Base-by-base conservation (phyloP, 2,329 filamentous ascomycete species). In the Microascus cirrosus region DNA sequence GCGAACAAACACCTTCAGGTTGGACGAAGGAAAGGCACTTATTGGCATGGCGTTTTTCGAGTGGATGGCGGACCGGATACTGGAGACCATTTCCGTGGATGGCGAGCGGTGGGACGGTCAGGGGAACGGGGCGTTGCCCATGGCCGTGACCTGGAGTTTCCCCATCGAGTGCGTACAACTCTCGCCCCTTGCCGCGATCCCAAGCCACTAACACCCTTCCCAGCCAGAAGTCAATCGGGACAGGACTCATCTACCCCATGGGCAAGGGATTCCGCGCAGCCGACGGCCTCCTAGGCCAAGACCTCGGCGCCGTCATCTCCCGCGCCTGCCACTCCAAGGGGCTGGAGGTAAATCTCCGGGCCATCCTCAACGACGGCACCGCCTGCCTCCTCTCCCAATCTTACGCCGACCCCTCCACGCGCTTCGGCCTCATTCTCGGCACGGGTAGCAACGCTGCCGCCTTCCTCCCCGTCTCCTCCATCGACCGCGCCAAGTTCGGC, bases 101-200 rank as follows among this genome's bases (percentile, higher is more conserved):
- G n/a, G 32, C 3, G 53, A 55, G 28, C 11, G 34, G 53, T 5
- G 24, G 24, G 34, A 39, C 35, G 20, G 15, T 18, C 15, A 32
- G 28, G 71, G 71, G 51, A 76, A 75, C 20, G 68, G 72, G 2
- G 75, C 78, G 32, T 70, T 87, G 56, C 78, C 77, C 10, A 74
- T 86, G 71, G 83, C 83, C 1, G 68, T 87, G 60, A 81, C 84
- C 6, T 87, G 84, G 83, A 87, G 84, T 59, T 88, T 88, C 63
- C 84, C 84, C 28, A 82, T 87, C 52, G 81, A 87, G 83, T 86
- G 73, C 66, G 81, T 74, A 55, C 22, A 1, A 24, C 11, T 6
- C n/a, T 22, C n/a, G 1, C 22, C 2, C 45, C 45, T 50, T 48
- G 3, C n/a, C 8, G 20, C 22, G 45, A 24, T 20, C 11, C 11